A percentile compares a stretch with the other conserved stretches of the same genome.
These are phyloP conservation scores for Hanseniaspora uvarum DNA, from an alignment of 1,139 yeast genomes.

Conservation along the genomic window DNA sequence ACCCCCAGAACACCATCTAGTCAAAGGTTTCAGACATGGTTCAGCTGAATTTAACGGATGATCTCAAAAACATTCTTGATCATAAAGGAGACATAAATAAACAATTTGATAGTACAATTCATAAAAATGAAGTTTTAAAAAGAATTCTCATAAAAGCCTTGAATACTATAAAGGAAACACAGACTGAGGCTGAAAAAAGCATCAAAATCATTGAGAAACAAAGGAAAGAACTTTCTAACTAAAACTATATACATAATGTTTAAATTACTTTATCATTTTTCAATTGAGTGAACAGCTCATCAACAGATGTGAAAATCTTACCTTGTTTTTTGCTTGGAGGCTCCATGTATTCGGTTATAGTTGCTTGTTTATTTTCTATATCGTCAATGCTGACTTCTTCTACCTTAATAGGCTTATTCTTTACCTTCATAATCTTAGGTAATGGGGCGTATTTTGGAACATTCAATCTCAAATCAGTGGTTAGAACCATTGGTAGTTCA, in stretches of 20 bases:
- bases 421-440: slow-evolving; percentile 96
- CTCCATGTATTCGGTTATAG: slow-evolving; percentile 65
- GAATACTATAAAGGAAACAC: not conserved
- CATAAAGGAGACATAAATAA: not conserved
- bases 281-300: slow-evolving; percentile 68
- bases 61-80: not conserved
- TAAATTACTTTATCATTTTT: slow-evolving; percentile 56
- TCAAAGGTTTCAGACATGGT: slow-evolving; percentile 4
- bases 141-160: not conserved
- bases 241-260: slow-evolving; percentile 9
- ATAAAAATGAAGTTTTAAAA: not conserved
- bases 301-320: slow-evolving; percentile 65
- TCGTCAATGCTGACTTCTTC: slow-evolving; percentile 51
- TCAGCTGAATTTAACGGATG: not conserved
- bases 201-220: slow-evolving; percentile 1
- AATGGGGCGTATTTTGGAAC: slow-evolving; percentile 89
- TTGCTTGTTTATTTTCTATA: slow-evolving; percentile 50
- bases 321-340: slow-evolving; percentile 81
- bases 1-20: too few relatives aligned
- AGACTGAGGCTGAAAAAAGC: not conserved
- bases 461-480: slow-evolving; percentile 87
- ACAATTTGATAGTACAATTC: not conserved
- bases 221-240: not conserved
- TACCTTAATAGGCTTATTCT: slow-evolving; percentile 74
- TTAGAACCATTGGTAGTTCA: slow-evolving; percentile 70